These are phyloP conservation scores for Wilcoxina mikolae DNA, from an alignment of 495 filamentous ascomycete genomes.

Conservation along the genomic window DNA sequence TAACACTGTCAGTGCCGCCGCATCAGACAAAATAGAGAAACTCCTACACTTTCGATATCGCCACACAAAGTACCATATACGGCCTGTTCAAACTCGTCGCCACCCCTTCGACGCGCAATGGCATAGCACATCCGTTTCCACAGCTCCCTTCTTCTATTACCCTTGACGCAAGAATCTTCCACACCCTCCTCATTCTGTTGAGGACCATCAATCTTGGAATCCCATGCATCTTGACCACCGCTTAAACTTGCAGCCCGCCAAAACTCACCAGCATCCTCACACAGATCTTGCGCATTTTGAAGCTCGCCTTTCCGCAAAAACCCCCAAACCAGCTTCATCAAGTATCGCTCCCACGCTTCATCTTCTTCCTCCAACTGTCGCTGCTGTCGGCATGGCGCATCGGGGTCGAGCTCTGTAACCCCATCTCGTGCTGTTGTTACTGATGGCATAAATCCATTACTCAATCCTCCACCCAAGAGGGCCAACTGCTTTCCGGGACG, in stretches of 20 bases:
- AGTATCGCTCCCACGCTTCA: conserved; percentile 55
- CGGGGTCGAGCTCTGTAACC: conserved; percentile 86
- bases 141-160: conserved; percentile 39
- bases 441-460: conserved; percentile 24
- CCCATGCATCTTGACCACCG: conserved; percentile 30
- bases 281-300: conserved; percentile 11
- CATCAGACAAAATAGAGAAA: not conserved
- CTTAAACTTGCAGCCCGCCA: conserved; percentile 69
- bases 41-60: conserved; percentile 51
- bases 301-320: conserved; percentile 22
- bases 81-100: conserved; percentile 65
- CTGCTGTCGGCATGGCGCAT: conserved; percentile 65
- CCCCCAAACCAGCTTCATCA: conserved; percentile 23
- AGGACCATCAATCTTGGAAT: conserved; percentile 19
- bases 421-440: conserved; percentile 42
- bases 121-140: conserved; percentile 77
- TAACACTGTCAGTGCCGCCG: conserved; percentile 4
- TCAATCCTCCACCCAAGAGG: not conserved
- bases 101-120: conserved; percentile 50
- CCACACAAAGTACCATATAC: conserved; percentile 82
- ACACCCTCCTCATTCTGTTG: conserved; percentile 7
- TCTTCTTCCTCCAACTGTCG: conserved; percentile 62
- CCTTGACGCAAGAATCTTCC: conserved; percentile 7
- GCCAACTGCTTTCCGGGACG: conserved; percentile 28
- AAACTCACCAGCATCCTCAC: conserved; percentile 20